Base-by-base conservation (phyloP, 1,284 basidiomycete genomes). In the Pseudozyma sp. region DNA sequence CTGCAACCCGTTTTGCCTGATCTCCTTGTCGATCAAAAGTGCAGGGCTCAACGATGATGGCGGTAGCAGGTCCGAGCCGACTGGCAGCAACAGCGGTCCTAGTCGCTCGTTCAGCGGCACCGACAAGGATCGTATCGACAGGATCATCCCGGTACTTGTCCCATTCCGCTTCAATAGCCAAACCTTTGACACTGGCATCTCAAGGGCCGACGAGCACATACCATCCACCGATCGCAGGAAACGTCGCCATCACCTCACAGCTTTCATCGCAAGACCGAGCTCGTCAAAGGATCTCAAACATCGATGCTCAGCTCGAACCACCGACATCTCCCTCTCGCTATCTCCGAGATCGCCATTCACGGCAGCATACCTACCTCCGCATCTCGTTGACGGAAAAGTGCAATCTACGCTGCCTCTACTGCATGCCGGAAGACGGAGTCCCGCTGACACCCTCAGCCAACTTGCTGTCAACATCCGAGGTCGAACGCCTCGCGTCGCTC, bases 401-500 rank as follows among this genome's bases (percentile, higher is more conserved):
- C 85, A 94, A 94, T 85, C 86, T 95, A 56, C 88, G 93, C 85
- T 94, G 93, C 91, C 76, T 92, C 79, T 94, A 94, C 81, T 95
- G 93, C 81, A 95, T 94, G 93, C 93, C 93, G 2, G 89, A 88
- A 60, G 90, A 92, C 77, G 93, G 93, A 37, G 86, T 93, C 0
- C 88, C 91, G 52, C 87, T 94, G 19, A 91, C 92, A 9, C 92
- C 92, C 2, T 86, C 87, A 39, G 86, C 86, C 9, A 87, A 91
- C 62, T 88, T 94, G 62, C 87, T 94, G 37, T 90, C 91, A 1
- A 89, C 93, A 65, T 88, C 90, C 54, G 93, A 94, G 82, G 85
- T 94, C 30, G 82, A 92, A 44, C 68, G 79, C 4, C 87, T 94
- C 0, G 91, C 92, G 1, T 85, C 87, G 30, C 85, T 94, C 29